Base-by-base conservation (phyloP, 2,329 filamentous ascomycete species). In the Cladosporium sp. region DNA sequence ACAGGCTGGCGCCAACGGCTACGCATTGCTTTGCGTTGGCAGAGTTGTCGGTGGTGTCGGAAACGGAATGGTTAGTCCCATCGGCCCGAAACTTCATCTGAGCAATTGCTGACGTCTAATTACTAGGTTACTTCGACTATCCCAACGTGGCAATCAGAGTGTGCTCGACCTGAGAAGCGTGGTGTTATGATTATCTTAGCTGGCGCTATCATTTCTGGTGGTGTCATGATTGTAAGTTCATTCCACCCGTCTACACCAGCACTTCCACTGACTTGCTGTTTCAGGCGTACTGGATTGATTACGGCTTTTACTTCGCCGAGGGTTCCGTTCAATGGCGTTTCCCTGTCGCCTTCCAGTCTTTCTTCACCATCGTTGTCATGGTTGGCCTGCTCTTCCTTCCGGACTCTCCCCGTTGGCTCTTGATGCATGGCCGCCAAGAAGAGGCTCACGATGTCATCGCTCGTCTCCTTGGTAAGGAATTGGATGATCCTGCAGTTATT, bases 81-180 rank as follows among this genome's bases (percentile, higher is more conserved):
- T 33, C 30, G 30, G 13, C 12, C 22, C 27, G 27, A 33, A 13
- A 13, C n/a, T 4, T 33, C 11, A 33, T 4, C 12, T 6, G 6
- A 15, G 30, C 11, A 13, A 12, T 33, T 43, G 4, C 29, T 42
- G 8, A 32, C n/a, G n/a, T n/a, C n/a, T 19, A 33, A 7, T 1
- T 20, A 7, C 5, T 5, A 48, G 45, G 45, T 48, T 12, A 48
- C 45, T 25, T 48, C 45, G 4, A 48, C 72, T 0, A 72, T 76
- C 16, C 73, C 73, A 9, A 74, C 69, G n/a, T 75, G 72, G 71
- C 72, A 75, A 47, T 70, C 69, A 3, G 73, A 76, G 60, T 74
- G 70, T 54, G 73, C 71, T 49, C 72, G 73, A 56, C 69, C 74
- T 9, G 72, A 76, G 51, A 67, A 67, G 45, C 67, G 73, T 53